Base-by-base conservation (phyloP, 2,329 filamentous ascomycete genomes). In the Oidium heveae region DNA sequence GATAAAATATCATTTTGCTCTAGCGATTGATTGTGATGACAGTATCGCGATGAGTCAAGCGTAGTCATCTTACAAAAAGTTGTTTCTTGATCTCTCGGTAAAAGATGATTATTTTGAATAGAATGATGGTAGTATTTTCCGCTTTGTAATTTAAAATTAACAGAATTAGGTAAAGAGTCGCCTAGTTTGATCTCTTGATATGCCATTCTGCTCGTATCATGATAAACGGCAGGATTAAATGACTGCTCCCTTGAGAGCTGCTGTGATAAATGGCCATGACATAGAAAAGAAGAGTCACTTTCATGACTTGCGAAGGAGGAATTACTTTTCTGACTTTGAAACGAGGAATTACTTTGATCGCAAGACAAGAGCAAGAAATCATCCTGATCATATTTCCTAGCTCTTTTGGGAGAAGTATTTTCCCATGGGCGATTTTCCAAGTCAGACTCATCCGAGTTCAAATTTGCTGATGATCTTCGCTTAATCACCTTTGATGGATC, bases 401-500 rank as follows among this genome's bases (percentile, higher is more conserved):
- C n/a, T 39, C 37, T 39, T n/a, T 39, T 39, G 13, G 37, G 37
- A 39, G 37, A 39, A 39, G 13, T 16, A 15, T 39, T 39, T 39
- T n/a, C 7, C 15, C 37, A 39, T 16, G 15, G 4, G n/a, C 37
- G 37, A 15, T 39, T 4, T n/a, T n/a, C 37, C 5, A 12, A 39
- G 9, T 39, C 37, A 39, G 37, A 39, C n/a, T 39, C 37, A 39
- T 39, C 37, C 4, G 37, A 39, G n/a, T 16, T 39, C 37, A 39
- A 12, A 39, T 16, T 39, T 39, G 37, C n/a, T 2, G 61, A 61
- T 22, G 60, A 56, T 58, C 75, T 76, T 60, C 74, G 73, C 61
- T 74, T 76, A 39, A 68, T 60, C 13, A 63, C 64, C 53, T 71
- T 69, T 16, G 72, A 67, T 52, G 56, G 46, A 15, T 61, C 63